Evolutionary conservation across 371 early-diverging fungal species (phyloP), one percentile per base, ranked within the genome.

Genomic region (Chytridium lagenaria): DNA sequence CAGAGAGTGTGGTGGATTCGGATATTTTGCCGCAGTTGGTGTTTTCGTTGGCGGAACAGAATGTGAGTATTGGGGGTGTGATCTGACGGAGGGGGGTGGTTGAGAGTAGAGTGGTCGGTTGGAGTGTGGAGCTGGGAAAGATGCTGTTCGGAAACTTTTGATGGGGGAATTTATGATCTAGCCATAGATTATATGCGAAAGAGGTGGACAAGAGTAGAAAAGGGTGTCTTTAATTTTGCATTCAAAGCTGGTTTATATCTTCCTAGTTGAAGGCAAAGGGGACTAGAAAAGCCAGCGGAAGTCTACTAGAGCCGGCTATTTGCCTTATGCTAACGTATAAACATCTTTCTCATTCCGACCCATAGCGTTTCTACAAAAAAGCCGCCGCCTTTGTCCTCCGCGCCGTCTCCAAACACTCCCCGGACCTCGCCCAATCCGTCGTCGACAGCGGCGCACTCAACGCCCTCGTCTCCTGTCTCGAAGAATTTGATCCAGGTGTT

Each of bases 401-500:
- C 15, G 84, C 88, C 5, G 81, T 87, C 31, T 80, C 88, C 19
- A 84, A 84, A 67, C 88, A 87, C 72, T 83, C 84, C 12, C 81
- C 88, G 0, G 84, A 80, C 22, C 81, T 86, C 55, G 84, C 88
- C 5, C 81, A 80, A 38, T 66, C 82, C 0, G 86, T 85, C 15
- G 83, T 84, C 31, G 84, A 86, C 51, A 80, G 85, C 10, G 86
- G 86, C 1, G 88, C 88, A 0, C 72, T 87, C 15, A 78, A 74
- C 36, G 83, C 86, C 0, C 80, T 87, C 15, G 81, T 83, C 2
- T 72, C 72, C 38, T 86, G 88, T 70, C 69, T 87, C 28, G 86
- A 87, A 68, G 88, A 87, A 72, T 87, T 87, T 75, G 88, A 87
- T 64, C 86, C 88, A 1, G 83, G 83, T 1, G 88, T 87, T 57